Conservation (phyloP, 768 basidiomycete genomes). For the Hericium alpestre region DNA sequence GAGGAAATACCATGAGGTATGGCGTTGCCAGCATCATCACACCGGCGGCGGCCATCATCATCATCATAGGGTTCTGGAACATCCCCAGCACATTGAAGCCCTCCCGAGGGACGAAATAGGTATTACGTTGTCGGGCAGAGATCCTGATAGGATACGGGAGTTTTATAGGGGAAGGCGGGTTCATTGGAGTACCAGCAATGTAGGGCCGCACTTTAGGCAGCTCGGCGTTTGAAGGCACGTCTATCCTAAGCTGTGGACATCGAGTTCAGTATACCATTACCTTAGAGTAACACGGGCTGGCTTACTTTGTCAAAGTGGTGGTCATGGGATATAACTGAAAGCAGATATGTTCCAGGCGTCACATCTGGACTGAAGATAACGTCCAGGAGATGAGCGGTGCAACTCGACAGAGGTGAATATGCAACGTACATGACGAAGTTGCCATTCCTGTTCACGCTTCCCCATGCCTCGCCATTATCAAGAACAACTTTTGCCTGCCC, state of each 20-base stretch:
- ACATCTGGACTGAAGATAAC: slow-evolving; percentile 46
- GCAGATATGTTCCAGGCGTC: slow-evolving; percentile 54
- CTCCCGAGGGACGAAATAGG: slow-evolving; percentile 58
- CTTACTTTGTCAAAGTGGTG: slow-evolving; percentile 60
- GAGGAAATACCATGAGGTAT: slow-evolving; percentile 50
- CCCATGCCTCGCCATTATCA: slow-evolving; percentile 46
- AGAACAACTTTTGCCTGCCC: slow-evolving; percentile 50
- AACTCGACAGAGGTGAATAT: background rate
- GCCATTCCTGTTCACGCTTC: slow-evolving; percentile 46
- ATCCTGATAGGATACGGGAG: slow-evolving; percentile 56
- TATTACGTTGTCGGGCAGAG: slow-evolving; percentile 41
- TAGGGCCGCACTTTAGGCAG: slow-evolving; percentile 51
- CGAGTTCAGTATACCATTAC: background rate
- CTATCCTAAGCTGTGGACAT: slow-evolving; percentile 49
- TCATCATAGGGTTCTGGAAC: slow-evolving; percentile 79
- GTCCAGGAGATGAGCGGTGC: background rate
- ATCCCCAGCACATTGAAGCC: slow-evolving; percentile 67
- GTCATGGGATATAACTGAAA: slow-evolving; percentile 60
- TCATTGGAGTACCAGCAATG: slow-evolving; percentile 56
- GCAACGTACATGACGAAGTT: slow-evolving; percentile 53
- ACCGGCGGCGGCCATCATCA: slow-evolving; percentile 62
- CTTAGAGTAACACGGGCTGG: background rate
- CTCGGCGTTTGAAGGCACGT: slow-evolving; percentile 36
- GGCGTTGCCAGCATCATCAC: slow-evolving; percentile 64
- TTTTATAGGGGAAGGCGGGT: slow-evolving; percentile 41